Evolutionary conservation across 2,329 filamentous ascomycete genomes (phyloP).

Genomic region (Colletotrichum sp.): DNA sequence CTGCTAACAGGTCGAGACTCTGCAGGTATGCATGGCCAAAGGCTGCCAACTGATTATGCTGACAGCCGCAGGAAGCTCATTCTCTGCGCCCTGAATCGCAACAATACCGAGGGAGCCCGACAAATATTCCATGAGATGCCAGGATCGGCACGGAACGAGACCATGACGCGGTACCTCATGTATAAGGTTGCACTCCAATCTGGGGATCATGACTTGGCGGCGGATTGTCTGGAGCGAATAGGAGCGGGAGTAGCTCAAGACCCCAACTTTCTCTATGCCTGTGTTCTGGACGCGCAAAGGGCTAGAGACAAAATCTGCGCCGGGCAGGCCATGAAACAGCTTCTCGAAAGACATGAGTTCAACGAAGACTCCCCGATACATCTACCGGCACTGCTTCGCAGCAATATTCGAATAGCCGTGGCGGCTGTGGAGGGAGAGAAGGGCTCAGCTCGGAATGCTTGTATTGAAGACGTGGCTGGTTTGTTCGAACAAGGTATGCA

Average conservation of each 20-base stretch:
- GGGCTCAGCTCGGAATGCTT: neutral
- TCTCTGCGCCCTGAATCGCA: conserved; percentile 67
- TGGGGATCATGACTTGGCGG: conserved; percentile 62
- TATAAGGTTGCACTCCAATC: conserved; percentile 73
- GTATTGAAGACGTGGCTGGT: conserved; percentile 57
- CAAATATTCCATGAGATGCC: conserved; percentile 66
- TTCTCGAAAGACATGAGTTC: conserved; percentile 31
- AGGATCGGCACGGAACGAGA: conserved; percentile 59
- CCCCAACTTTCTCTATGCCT: conserved; percentile 76
- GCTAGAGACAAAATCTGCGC: conserved; percentile 66
- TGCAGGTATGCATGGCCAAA: conserved; percentile 53
- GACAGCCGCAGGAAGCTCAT: conserved; percentile 69
- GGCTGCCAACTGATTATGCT: conserved; percentile 9
- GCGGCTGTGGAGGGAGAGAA: conserved; percentile 38
- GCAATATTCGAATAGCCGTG: conserved; percentile 57
- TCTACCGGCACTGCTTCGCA: conserved; percentile 47
- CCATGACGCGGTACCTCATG: conserved; percentile 74
- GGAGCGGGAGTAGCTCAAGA: conserved; percentile 57
- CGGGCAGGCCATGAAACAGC: conserved; percentile 37
- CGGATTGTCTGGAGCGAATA: conserved; percentile 67
- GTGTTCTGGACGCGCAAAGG: conserved; percentile 77
- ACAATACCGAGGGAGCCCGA: conserved; percentile 59
- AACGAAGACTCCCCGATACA: conserved; percentile 28
- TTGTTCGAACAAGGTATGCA: conserved; percentile 48
- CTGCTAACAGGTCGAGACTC: conserved; percentile 71